Base-by-base conservation (phyloP, 768 basidiomycete species). In the Naganishia randhawae region DNA sequence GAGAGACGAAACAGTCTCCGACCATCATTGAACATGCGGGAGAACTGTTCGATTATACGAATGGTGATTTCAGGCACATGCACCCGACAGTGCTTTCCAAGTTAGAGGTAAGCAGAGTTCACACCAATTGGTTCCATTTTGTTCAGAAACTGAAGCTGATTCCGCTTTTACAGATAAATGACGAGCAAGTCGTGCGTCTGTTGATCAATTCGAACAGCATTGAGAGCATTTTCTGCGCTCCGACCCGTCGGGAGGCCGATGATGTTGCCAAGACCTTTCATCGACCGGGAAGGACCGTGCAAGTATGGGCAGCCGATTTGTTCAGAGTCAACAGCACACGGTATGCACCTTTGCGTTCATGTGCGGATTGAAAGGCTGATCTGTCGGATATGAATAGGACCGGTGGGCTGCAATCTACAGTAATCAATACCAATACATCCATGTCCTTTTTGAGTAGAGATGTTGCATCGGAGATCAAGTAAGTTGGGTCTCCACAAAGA, bases 51-150 rank as follows among this genome's bases (percentile, higher is more conserved):
- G 91, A 96, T 74, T 94, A 85, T 73, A 83, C 83, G 41, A 68
- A 72, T 1, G 92, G 92, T 31, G 92, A 95, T 74, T 88, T 89
- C 13, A 84, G 85, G 1, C 75, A 75, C 22, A 68, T 84, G 25
- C 83, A 87, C 62, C 81, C 86, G 3, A 97, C 94, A 7, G 85
- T 94, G 29, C 83, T 95, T 29, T 88, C 92, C 29, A 88, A 88
- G 19, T 84, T 97, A 9, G 86, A 89, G 31, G 95, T 92, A 70
- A 9, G 85, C 80, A n/a, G 33, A 19, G 29, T 14, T 31, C 17
- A 27, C 17, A 33, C 51, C 1, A 9, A n/a, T n/a, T n/a, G n/a
- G n/a, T n/a, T 51, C 11, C 45, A 35, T 37, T n/a, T 22, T 7
- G 45, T 22, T 48, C 3, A 41, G 13, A 31, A 29, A 35, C 17